Percentiles rank a stretch among this genome's conserved stretches.
Conservation (phyloP, 805 yeast species). For the Candida insectorum region DNA sequence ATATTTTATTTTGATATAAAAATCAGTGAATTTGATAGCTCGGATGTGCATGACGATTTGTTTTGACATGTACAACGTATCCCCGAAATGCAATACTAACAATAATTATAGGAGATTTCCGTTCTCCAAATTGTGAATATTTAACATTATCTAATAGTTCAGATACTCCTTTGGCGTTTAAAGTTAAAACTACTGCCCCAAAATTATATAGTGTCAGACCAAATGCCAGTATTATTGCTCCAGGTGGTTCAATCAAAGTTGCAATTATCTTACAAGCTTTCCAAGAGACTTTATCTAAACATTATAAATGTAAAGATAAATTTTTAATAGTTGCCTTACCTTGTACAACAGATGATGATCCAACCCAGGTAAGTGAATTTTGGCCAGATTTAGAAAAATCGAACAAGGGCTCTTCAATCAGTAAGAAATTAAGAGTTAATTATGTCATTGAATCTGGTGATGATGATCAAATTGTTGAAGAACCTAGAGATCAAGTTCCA, state of each 20-base stretch:
- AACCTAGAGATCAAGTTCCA: background rate
- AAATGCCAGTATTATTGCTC: conserved; percentile 75
- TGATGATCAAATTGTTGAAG: conserved; percentile 8
- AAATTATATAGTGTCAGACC: conserved; percentile 95
- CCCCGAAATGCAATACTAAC: background rate
- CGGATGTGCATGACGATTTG: background rate
- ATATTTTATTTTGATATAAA: too few relatives aligned
- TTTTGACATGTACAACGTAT: background rate
- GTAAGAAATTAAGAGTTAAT: conserved; percentile 66
- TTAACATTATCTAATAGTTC: conserved; percentile 55
- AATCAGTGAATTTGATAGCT: too few relatives aligned
- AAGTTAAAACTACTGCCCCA: conserved; percentile 98
- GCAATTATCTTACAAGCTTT: conserved; percentile 85
- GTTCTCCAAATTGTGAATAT: conserved; percentile 64
- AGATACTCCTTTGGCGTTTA: conserved; percentile 70
- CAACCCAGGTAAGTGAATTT: conserved; percentile 56
- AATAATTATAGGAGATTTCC: conserved; percentile 59
- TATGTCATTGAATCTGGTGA: conserved; percentile 36
- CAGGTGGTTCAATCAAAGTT: conserved; percentile 71
- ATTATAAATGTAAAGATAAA: conserved; percentile 84
- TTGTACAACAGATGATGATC: conserved; percentile 57
- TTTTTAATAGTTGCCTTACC: conserved; percentile 87
- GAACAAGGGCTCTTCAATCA: conserved; percentile 50
- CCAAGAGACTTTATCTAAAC: conserved; percentile 67
- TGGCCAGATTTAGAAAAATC: conserved; percentile 74